Conservation (phyloP, 345 rosid genomes). For the Ceriops zippeliana region DNA sequence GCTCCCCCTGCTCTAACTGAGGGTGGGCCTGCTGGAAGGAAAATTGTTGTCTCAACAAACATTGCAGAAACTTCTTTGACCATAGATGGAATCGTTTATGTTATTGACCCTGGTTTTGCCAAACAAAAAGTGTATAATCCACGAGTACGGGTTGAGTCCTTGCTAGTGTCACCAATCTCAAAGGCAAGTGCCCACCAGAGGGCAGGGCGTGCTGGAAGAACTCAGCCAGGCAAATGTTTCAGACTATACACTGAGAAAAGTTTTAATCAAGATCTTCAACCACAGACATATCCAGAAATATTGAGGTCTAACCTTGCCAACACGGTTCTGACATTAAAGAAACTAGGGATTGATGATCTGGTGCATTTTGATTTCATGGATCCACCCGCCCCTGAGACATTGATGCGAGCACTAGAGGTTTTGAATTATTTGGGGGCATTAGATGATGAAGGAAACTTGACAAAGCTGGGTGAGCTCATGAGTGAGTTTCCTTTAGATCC, state of each 20-base stretch:
- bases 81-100: conserved; percentile 92
- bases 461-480: conserved; percentile 7
- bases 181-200: conserved; percentile 99
- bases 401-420: conserved; percentile 10
- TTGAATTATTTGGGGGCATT: conserved; percentile 5
- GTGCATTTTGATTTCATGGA: conserved; percentile 19
- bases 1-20: conserved; percentile 76
- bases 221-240: conserved; percentile 91
- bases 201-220: conserved; percentile 97
- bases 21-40: conserved; percentile 86
- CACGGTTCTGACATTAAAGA: conserved; percentile 7
- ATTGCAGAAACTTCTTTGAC: conserved; percentile 96
- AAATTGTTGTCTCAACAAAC: conserved; percentile 92
- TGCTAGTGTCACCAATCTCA: conserved; percentile 91
- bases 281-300: conserved; percentile 53
- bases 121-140: conserved; percentile 94
- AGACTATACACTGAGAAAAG: conserved; percentile 86
- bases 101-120: conserved; percentile 92
- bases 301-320: conserved; percentile 7
- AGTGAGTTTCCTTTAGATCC: conserved; percentile 16
- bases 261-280: conserved; percentile 76
- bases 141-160: conserved; percentile 79
- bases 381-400: conserved; percentile 7
- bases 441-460: not conserved
- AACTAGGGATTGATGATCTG: conserved; percentile 10